Evolutionary conservation across 768 basidiomycete genomes (phyloP).

Genomic region (Mycena indigotica): DNA sequence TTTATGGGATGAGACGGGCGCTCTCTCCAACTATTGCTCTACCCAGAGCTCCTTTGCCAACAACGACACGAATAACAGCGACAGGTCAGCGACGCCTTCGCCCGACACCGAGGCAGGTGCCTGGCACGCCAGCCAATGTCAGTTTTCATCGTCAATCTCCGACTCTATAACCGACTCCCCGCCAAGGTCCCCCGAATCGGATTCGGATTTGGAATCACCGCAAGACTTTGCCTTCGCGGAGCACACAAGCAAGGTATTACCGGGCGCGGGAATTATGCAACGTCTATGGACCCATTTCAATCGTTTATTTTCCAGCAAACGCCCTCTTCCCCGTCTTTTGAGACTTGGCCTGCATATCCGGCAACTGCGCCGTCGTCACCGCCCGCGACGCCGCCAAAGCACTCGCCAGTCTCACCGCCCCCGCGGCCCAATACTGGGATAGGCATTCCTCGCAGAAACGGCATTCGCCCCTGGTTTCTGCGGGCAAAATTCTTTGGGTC

Average conservation of each 20-base stretch:
- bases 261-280: neutral
- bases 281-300: conserved; percentile 23
- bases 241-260: neutral
- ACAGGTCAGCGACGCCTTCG: conserved; percentile 21
- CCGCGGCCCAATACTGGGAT: neutral
- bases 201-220: neutral
- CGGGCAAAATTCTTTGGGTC: conserved; percentile 20
- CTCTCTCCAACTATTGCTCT: conserved; percentile 12
- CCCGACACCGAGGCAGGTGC: conserved; percentile 17
- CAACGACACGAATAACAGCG: conserved; percentile 4
- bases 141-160: conserved; percentile 20
- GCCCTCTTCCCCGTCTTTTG: conserved; percentile 27
- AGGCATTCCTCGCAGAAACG: conserved; percentile 9
- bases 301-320: conserved; percentile 23
- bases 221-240: neutral
- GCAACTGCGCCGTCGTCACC: conserved; percentile 14
- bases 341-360: conserved; percentile 25
- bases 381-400: conserved; percentile 4
- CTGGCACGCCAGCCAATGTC: conserved; percentile 22
- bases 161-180: conserved; percentile 15
- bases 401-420: too few species aligned
- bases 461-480: conserved; percentile 22
- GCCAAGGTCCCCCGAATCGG: conserved; percentile 10
- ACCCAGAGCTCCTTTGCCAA: conserved; percentile 16
- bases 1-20: conserved; percentile 39